Conservation (phyloP, 78 protist genomes). For the Speleostelium caveatum region DNA sequence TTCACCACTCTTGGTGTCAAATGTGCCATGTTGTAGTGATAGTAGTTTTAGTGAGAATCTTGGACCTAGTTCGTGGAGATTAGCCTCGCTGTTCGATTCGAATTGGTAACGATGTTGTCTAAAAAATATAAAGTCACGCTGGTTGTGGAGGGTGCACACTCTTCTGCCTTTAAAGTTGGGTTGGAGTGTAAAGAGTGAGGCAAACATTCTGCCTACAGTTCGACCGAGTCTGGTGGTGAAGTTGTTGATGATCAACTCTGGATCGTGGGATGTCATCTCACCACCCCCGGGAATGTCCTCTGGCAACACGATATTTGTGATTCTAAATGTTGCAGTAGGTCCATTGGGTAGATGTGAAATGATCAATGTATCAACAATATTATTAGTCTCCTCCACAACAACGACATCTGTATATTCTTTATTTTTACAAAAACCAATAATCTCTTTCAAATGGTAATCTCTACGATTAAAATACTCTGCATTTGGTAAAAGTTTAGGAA, state of each 20-base stretch:
- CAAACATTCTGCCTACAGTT: constrained; percentile 92
- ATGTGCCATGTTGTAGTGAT: constrained; percentile 95
- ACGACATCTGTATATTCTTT: constrained; percentile 95
- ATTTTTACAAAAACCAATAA: constrained; percentile 84
- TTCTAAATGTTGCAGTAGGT: constrained; percentile 96
- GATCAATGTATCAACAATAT: constrained; percentile 79
- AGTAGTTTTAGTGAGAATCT: constrained; percentile 95
- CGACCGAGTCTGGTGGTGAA: constrained; percentile 97
- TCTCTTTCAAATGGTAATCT: constrained; percentile 85
- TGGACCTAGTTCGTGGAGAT: constrained; percentile 98
- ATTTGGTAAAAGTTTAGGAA: constrained; percentile 86
- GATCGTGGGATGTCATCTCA: constrained; percentile 39
- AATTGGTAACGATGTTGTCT: constrained; percentile 94
- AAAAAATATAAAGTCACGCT: constrained; percentile 98
- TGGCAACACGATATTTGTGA: constrained; percentile 76
- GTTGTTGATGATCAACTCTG: constrained; percentile 95
- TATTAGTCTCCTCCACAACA: constrained; percentile 89
- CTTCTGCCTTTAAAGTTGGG: constrained; percentile 94
- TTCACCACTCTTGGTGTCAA: constrained; percentile 95
- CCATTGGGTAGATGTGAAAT: constrained; percentile 97
- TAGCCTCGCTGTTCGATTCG: constrained; percentile 67
- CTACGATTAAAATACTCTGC: constrained; percentile 75
- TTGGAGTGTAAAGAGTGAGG: constrained; percentile 92
- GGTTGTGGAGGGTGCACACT: constrained; percentile 97
- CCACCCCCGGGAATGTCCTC: constrained; percentile 80